Evolutionary conservation across 2,329 filamentous ascomycete genomes (phyloP).

Genomic region (Xylaria sp.): DNA sequence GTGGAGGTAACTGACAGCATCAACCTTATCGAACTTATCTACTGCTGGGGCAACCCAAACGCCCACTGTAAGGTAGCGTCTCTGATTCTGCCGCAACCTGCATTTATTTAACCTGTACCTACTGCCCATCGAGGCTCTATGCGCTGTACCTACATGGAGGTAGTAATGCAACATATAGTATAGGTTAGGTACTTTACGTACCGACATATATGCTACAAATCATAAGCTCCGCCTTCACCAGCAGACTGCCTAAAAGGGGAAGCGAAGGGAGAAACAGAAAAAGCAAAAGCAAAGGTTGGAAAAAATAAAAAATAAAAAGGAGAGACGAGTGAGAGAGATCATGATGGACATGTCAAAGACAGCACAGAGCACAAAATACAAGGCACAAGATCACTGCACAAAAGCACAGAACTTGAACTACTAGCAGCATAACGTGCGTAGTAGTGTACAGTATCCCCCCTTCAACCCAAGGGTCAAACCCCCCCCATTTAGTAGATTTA

Average conservation of each 20-base stretch:
- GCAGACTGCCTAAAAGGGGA: slow-evolving; percentile 4
- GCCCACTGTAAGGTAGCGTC: no score
- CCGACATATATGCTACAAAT: neutral
- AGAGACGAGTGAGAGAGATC: neutral
- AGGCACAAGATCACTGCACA: neutral
- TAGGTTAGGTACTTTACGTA: neutral
- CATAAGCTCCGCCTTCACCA: slow-evolving; percentile 6
- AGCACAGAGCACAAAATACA: neutral
- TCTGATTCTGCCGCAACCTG: no score
- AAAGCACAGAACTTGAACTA: neutral
- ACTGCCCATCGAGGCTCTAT: no score
- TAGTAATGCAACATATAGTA: no score
- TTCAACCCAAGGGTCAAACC: slow-evolving; percentile 11
- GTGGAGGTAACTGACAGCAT: no score
- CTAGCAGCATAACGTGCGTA: neutral
- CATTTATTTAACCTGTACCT: no score
- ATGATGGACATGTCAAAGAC: neutral
- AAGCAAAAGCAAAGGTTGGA: slow-evolving; percentile 6
- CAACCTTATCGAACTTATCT: no score
- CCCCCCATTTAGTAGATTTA: slow-evolving; percentile 2
- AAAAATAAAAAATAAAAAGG: no score
- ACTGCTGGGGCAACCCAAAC: no score
- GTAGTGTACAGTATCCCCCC: slow-evolving; percentile 3
- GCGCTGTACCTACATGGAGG: no score
- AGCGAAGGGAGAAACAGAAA: slow-evolving; percentile 2